phyloP scores from a whole-genome alignment of 2,329 filamentous ascomycete genomes.

The Colletotrichum truncatum region DNA sequence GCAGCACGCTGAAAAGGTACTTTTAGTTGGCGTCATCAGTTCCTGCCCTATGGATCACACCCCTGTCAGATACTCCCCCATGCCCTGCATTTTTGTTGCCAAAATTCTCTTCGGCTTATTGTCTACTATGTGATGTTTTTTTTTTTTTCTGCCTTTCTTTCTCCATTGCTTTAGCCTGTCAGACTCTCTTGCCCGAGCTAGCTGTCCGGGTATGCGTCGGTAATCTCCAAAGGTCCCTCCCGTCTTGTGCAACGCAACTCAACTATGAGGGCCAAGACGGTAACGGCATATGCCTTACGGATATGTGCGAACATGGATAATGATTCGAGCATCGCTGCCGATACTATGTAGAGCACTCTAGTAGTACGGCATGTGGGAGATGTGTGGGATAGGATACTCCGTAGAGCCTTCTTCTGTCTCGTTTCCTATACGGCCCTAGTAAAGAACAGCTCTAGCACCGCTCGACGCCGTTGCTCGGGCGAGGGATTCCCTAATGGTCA shows the following conservation, averaged over 20 bases:
- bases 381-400: background rate
- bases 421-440: too few species aligned
- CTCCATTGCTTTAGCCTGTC: background rate
- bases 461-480: slow-evolving; percentile 26
- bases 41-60: slow-evolving; percentile 7
- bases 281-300: background rate
- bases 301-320: slow-evolving; percentile 17
- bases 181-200: background rate
- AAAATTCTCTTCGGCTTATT: background rate
- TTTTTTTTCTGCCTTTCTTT: background rate
- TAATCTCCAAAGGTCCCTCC: slow-evolving; percentile 12
- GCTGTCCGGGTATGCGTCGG: background rate
- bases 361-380: slow-evolving; percentile 21
- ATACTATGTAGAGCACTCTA: background rate
- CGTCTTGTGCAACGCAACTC: background rate
- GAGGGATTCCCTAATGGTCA: slow-evolving; percentile 19
- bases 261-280: slow-evolving; percentile 1
- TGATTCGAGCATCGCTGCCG: slow-evolving; percentile 11
- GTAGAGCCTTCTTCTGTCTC: background rate
- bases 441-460: background rate
- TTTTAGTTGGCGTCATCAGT: slow-evolving; percentile 6
- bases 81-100: background rate
- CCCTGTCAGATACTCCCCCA: slow-evolving; percentile 2
- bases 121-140: background rate
- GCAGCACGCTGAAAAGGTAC: slow-evolving; percentile 6